These are phyloP conservation scores for Podila minutissima DNA, from an alignment of 192 early-diverging fungal genomes.

Conservation along the genomic window DNA sequence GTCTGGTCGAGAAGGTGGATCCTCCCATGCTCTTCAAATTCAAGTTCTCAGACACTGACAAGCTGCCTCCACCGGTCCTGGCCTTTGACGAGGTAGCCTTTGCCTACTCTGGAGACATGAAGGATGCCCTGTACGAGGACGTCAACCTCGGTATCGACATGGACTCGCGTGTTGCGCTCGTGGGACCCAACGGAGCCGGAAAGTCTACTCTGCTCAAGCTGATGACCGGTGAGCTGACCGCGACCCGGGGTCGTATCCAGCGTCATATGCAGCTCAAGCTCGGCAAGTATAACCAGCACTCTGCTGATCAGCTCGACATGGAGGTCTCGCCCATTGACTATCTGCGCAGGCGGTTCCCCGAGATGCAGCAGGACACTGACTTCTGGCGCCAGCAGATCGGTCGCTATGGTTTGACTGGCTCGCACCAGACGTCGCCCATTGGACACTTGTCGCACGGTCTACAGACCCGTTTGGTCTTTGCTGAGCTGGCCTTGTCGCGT, in stretches of 20 bases:
- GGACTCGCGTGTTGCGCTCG: constrained; percentile 98
- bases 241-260: constrained; percentile 86
- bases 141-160: constrained; percentile 96
- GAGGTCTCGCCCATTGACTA: constrained; percentile 91
- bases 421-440: constrained; percentile 93
- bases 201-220: constrained; percentile 98
- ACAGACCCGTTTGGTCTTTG: constrained; percentile 96
- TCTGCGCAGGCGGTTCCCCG: constrained; percentile 84
- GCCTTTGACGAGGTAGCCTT: constrained; percentile 94
- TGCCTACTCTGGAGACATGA: constrained; percentile 86
- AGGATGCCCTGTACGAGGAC: constrained; percentile 87
- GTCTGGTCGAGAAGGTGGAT: constrained; percentile 95
- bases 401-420: constrained; percentile 92
- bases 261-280: constrained; percentile 95
- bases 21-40: constrained; percentile 81
- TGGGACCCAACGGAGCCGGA: constrained; percentile 95
- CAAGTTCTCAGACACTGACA: constrained; percentile 85
- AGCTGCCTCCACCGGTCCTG: constrained; percentile 97
- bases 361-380: constrained; percentile 84
- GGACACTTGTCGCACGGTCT: constrained; percentile 92
- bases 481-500: constrained; percentile 85
- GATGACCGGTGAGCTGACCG: constrained; percentile 89
- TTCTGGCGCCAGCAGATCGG: constrained; percentile 96
- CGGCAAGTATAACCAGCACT: constrained; percentile 97
- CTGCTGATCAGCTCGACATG: constrained; percentile 94